Evolutionary conservation across 1,284 basidiomycete species (phyloP), one percentile per base, ranked within the genome.

Genomic region (Pisolithus thermaeus): DNA sequence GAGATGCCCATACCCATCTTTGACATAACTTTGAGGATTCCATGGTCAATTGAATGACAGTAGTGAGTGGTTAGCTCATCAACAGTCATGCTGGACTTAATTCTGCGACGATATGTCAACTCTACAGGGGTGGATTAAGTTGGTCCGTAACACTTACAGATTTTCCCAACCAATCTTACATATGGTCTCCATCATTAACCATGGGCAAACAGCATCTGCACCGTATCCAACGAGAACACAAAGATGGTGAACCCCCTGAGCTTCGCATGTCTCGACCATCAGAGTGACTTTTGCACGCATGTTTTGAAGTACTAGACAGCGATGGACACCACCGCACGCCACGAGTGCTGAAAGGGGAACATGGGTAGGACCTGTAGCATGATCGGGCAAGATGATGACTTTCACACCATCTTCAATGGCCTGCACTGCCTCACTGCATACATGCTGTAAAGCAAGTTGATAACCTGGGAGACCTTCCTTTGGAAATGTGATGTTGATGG

Each of bases 1-100:
- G 92, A 96, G 57, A 97, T 96, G 64, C 94, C 94, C 94, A 97
- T 97, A 64, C 94, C 94, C 94, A 97, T 97, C 77, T 97, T 97
- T 57, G 90, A 93, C 91, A 93, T 92, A 58, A 97, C 93, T 74
- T 97, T 97, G 64, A 96, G 81, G 57, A 97, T 93, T 57, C 94
- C 94, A 64, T 93, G 90, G 68, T 95, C 89, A 54, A 87, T 77
- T 4, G 94, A 95, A 57, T 82, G 74, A 55, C 83, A 84, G 69
- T 93, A 97, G 72, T 95, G 93, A 44, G 75, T 71, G 69, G 92
- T 81, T 49, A 97, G 77, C 62, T 92, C 78, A 2, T 80, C 70
- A 41, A 87, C 80, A 28, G 82, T 79, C 70, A 87, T 81, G 56
- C 87, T 85, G 7, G 81, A 78, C 76, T 97, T 97, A 62, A 92